Conservation (phyloP, 306 rosid genomes). For the Cicer yamashitae region DNA sequence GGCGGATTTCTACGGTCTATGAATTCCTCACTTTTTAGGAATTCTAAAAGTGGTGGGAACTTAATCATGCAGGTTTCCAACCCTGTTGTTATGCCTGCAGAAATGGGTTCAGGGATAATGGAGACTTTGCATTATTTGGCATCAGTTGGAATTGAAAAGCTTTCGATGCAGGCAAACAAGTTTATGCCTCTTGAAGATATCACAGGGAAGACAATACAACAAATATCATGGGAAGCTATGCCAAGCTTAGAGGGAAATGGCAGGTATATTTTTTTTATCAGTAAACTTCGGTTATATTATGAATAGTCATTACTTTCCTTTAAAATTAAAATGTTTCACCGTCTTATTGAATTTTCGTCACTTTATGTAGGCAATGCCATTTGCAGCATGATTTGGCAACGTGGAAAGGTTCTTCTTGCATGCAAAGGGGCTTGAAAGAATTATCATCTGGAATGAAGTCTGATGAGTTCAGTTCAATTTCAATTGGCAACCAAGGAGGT, state of each 20-base stretch:
- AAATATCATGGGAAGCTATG: slow-evolving; percentile 84
- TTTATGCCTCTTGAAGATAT: slow-evolving; percentile 90
- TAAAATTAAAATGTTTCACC: background rate
- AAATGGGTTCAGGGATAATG: slow-evolving; percentile 90
- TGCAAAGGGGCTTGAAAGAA: slow-evolving; percentile 48
- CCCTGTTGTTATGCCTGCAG: slow-evolving; percentile 90
- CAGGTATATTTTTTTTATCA: slow-evolving; percentile 60
- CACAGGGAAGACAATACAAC: slow-evolving; percentile 91
- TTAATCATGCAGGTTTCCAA: slow-evolving; percentile 90
- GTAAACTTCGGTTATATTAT: slow-evolving; percentile 6
- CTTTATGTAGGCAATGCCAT: slow-evolving; percentile 58
- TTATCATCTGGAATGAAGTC: slow-evolving; percentile 50
- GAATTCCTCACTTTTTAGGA: slow-evolving; percentile 76
- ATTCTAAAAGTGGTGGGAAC: slow-evolving; percentile 67
- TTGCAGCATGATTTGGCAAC: slow-evolving; percentile 56
- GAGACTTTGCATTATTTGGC: slow-evolving; percentile 79
- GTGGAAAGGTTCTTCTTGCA: slow-evolving; percentile 46
- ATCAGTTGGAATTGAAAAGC: slow-evolving; percentile 89
- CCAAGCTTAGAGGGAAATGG: slow-evolving; percentile 60
- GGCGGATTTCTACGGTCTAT: slow-evolving; percentile 87
- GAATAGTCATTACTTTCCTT: background rate
- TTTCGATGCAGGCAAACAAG: slow-evolving; percentile 90
- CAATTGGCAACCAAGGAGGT: slow-evolving; percentile 51
- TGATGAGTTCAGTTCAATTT: slow-evolving; percentile 46
- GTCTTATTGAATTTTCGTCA: slow-evolving; percentile 29